Evolutionary conservation across 805 yeast species (phyloP).

Genomic region (Candida hungchunana): DNA sequence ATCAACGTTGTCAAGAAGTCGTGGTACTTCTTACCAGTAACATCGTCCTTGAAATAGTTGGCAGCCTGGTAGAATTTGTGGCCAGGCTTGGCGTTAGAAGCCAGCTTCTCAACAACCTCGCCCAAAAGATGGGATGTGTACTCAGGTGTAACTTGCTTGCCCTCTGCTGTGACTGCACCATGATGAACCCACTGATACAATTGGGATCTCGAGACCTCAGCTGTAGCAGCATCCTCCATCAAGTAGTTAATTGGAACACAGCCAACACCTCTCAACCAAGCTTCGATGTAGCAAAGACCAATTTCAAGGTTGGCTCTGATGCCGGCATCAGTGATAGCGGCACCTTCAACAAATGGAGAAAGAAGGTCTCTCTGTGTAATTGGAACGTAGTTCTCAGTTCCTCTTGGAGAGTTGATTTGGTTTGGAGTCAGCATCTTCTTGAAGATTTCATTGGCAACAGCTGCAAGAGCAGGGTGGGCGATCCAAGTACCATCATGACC

Average conservation of each 20-base stretch:
- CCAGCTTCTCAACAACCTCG: constrained; percentile 55
- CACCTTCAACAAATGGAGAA: constrained; percentile 55
- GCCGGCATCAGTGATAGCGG: constrained; percentile 64
- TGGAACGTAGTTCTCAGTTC: constrained; percentile 38
- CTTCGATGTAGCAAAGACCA: constrained; percentile 78
- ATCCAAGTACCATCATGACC: constrained; percentile 92
- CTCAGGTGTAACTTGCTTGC: constrained; percentile 56
- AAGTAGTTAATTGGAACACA: constrained; percentile 82
- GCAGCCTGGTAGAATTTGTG: constrained; percentile 70
- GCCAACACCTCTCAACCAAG: constrained; percentile 81
- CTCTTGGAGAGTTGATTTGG: constrained; percentile 46
- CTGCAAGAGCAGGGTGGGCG: constrained; percentile 80
- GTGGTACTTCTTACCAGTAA: constrained; percentile 65
- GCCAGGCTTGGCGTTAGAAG: constrained; percentile 45
- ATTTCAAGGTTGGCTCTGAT: constrained; percentile 67
- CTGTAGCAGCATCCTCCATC: constrained; percentile 91
- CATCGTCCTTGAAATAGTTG: constrained; percentile 66
- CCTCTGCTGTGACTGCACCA: constrained; percentile 53
- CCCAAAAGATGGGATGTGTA: constrained; percentile 53
- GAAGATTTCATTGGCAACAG: constrained; percentile 69
- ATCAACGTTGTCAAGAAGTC: constrained; percentile 75
- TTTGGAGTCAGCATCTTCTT: constrained; percentile 79
- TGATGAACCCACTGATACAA: constrained; percentile 82
- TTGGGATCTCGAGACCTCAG: constrained; percentile 81
- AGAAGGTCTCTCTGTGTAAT: constrained; percentile 26